phyloP scores from a whole-genome alignment of 345 rosid species.

The Bretschneidera sinensis region DNA sequence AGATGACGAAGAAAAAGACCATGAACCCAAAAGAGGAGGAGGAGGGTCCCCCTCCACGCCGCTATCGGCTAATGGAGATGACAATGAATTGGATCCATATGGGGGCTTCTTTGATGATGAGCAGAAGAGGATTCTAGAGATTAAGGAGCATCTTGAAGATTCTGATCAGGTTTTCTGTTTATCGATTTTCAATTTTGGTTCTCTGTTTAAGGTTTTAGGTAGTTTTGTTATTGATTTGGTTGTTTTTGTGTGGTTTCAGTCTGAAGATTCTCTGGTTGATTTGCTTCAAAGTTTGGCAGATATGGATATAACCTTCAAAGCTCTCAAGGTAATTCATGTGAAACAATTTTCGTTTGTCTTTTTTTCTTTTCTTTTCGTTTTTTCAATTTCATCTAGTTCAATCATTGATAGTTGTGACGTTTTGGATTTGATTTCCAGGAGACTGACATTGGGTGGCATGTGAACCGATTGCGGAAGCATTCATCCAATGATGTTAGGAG shows the following conservation, averaged over 20 bases:
- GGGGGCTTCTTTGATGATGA: constrained; percentile 96
- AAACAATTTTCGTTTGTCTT: not conserved
- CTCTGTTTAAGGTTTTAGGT: not conserved
- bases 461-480: constrained; percentile 70
- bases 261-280: constrained; percentile 82
- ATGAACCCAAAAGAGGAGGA: constrained; percentile 15
- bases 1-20: constrained; percentile 30
- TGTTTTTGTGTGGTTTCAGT: constrained; percentile 34
- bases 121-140: constrained; percentile 70
- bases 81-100: constrained; percentile 69
- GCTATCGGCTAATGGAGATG: constrained; percentile 43
- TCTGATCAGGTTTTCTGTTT: constrained; percentile 66
- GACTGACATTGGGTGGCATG: constrained; percentile 29
- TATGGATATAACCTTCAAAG: constrained; percentile 92
- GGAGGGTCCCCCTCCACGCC: constrained; percentile 42
- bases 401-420: no score
- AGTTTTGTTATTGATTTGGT: constrained; percentile 4
- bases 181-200: not conserved
- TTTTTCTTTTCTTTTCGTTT: not conserved
- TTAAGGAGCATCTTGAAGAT: constrained; percentile 81
- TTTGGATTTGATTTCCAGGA: constrained; percentile 11
- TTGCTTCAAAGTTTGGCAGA: constrained; percentile 92
- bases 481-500: constrained; percentile 61
- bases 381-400: no score
- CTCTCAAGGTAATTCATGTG: constrained; percentile 57